Evolutionary conservation across 2,329 filamentous ascomycete genomes (phyloP).

Genomic region (Pseudopithomyces chartarum): DNA sequence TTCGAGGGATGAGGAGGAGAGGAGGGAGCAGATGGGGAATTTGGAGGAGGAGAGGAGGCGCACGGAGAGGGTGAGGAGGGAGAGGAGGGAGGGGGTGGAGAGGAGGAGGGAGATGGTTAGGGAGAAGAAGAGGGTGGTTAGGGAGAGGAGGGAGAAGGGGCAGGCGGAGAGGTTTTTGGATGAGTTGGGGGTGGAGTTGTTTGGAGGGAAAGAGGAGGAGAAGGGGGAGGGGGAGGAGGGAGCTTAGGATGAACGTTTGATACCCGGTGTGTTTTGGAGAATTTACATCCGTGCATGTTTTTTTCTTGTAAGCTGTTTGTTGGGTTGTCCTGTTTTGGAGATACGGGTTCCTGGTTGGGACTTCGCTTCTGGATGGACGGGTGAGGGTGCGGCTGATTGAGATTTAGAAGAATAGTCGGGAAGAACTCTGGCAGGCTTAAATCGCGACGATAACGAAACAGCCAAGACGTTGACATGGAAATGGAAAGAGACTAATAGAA

Average conservation of each 20-base stretch:
- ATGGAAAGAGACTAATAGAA: too few relatives aligned
- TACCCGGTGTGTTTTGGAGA: constrained; percentile 1
- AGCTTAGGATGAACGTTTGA: not conserved
- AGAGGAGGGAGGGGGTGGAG: constrained; percentile 55
- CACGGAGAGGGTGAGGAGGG: constrained; percentile 67
- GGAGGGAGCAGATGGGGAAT: constrained; percentile 75
- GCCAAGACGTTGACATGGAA: too few relatives aligned
- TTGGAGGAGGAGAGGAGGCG: constrained; percentile 69
- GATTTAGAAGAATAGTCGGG: too few relatives aligned
- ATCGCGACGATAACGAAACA: too few relatives aligned
- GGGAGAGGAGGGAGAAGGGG: constrained; percentile 63
- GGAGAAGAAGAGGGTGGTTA: constrained; percentile 65
- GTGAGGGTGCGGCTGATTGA: too few relatives aligned
- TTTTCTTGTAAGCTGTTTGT: not conserved
- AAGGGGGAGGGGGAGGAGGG: not conserved
- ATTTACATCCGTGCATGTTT: not conserved
- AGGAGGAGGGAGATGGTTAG: constrained; percentile 69
- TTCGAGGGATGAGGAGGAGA: constrained; percentile 71
- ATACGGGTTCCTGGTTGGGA: not conserved
- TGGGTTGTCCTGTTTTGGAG: not conserved
- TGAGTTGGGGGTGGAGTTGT: constrained; percentile 46
- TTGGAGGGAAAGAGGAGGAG: constrained; percentile 3
- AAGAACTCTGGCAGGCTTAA: too few relatives aligned
- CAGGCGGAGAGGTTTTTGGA: constrained; percentile 76
- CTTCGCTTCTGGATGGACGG: too few relatives aligned